Evolutionary conservation across 1,284 basidiomycete species (phyloP).

Genomic region (Fomes fomentarius): DNA sequence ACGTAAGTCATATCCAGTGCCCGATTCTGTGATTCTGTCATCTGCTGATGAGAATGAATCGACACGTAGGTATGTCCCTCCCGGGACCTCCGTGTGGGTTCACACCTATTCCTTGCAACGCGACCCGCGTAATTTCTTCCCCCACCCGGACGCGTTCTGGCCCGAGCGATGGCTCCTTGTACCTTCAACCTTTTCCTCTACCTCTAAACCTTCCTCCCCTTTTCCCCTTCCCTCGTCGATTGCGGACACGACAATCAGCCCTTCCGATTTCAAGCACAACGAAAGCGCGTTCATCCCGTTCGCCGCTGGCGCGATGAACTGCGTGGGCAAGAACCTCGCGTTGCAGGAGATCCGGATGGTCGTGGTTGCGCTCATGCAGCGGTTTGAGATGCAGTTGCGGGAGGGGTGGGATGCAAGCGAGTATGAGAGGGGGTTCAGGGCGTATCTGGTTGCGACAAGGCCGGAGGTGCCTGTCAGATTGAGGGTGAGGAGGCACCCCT

Average conservation of each 20-base stretch:
- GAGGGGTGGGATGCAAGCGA: neutral
- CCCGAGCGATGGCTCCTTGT: neutral
- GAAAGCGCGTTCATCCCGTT: slow-evolving; percentile 29
- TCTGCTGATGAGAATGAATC: too few species aligned
- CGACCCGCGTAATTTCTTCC: too few species aligned
- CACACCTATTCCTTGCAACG: too few species aligned
- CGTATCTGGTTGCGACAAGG: neutral
- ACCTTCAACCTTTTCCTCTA: too few species aligned
- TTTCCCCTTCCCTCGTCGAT: too few species aligned
- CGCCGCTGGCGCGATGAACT: slow-evolving; percentile 30
- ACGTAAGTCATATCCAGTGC: too few species aligned
- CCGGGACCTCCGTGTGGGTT: too few species aligned
- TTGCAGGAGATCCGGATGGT: slow-evolving; percentile 15
- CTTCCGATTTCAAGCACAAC: slow-evolving; percentile 22
- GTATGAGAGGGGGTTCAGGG: neutral
- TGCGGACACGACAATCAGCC: too few species aligned
- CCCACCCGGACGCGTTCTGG: neutral
- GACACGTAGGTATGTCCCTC: too few species aligned
- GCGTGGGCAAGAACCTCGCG: slow-evolving; percentile 34
- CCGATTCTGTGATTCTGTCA: too few species aligned
- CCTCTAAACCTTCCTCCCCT: too few species aligned
- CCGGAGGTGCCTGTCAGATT: neutral
- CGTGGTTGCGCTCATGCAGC: neutral
- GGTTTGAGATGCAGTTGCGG: neutral
- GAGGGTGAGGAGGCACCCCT: too few species aligned